Evolutionary conservation across 371 early-diverging fungal genomes (phyloP).

Genomic region (Gilbertella persicaria): DNA sequence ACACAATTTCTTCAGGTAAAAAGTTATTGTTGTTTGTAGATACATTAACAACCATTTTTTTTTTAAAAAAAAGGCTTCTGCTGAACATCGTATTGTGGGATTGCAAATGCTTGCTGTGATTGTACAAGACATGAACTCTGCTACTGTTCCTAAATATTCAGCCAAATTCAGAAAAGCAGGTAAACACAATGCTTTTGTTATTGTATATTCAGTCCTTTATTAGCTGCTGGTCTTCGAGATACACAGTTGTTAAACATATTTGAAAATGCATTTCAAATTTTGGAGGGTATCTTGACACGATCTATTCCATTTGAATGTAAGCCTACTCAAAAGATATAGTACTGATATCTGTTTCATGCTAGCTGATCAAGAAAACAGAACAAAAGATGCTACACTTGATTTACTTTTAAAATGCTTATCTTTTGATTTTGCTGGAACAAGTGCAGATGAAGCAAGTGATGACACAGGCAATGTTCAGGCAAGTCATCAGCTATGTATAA

Average conservation of each 20-base stretch:
- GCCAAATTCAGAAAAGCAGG: slow-evolving; percentile 68
- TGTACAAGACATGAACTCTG: slow-evolving; percentile 58
- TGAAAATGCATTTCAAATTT: slow-evolving; percentile 55
- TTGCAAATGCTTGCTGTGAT: slow-evolving; percentile 55
- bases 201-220: too few species aligned
- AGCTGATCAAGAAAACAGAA: slow-evolving; percentile 45
- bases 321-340: background rate
- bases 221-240: slow-evolving; percentile 82
- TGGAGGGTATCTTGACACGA: slow-evolving; percentile 45
- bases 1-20: slow-evolving; percentile 65
- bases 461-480: slow-evolving; percentile 77
- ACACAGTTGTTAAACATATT: slow-evolving; percentile 71
- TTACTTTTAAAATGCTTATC: slow-evolving; percentile 70
- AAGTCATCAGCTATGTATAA: too few species aligned
- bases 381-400: slow-evolving; percentile 57
- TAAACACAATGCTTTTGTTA: slow-evolving; percentile 7
- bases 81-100: slow-evolving; percentile 63
- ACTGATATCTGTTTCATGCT: background rate
- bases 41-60: too few species aligned
- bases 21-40: background rate
- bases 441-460: slow-evolving; percentile 80
- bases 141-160: slow-evolving; percentile 58
- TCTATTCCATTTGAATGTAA: slow-evolving; percentile 43
- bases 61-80: slow-evolving; percentile 45
- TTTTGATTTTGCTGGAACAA: slow-evolving; percentile 88